Base-by-base conservation (phyloP, 495 filamentous ascomycete species). In the Hypoxylon crocopeplum region DNA sequence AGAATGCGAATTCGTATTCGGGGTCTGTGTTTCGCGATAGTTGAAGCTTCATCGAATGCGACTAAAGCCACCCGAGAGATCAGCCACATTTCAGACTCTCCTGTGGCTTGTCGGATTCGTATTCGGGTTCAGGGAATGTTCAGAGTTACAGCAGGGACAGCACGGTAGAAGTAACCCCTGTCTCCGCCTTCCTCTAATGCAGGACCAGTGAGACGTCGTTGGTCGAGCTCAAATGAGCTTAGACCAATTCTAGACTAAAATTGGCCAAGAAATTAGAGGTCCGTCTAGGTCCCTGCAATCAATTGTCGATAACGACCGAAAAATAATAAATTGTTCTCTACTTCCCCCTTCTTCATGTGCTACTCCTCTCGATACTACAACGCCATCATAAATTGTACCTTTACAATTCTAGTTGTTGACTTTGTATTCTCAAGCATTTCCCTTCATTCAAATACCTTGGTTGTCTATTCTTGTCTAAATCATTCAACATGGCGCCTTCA, bases 401-500 rank as follows among this genome's bases (percentile, higher is more conserved):
- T n/a, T 20, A 53, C 21, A 2, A 24, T 48, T 49, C 17, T 11
- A 34, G n/a, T 27, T 27, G 12, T 19, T 42, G 13, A 34, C 22
- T 45, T 20, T 10, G 13, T 12, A 12, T 3, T 29, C 5, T 34
- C 32, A 7, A 34, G 32, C n/a, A 34, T 12, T 29, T 49, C 16
- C 25, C 20, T 15, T n/a, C 24, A 20, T 45, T 42, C 17, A 40
- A 52, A n/a, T n/a, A n/a, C n/a, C n/a, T n/a, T 47, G 10, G 20
- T 41, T 24, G 7, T 13, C 30, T 19, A 12, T 21, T 8, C 20
- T 37, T 24, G 3, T 38, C 27, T 5, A 25, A 22, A 51, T 27
- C 42, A 61, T 54, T 59, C 64, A 83, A 73, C 66, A 95, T 93
- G 88, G 79, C 89, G 63, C 80, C 86, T 49, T 69, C 83, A 50